phyloP scores from a whole-genome alignment of 139 green algal genomes.

The Chlamydomonas eustigma region DNA sequence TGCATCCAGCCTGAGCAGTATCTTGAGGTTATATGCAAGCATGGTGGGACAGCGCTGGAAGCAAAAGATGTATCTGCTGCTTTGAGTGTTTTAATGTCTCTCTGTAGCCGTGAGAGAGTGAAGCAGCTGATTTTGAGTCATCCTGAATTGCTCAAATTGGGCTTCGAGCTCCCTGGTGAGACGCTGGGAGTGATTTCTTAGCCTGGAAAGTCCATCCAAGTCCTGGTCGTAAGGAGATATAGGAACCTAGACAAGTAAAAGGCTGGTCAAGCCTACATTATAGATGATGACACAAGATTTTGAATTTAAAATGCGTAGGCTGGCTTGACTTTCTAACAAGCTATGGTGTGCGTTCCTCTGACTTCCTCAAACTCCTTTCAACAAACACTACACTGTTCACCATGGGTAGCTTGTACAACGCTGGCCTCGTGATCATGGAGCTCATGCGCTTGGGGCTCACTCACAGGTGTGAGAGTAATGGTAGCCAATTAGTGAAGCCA shows the following conservation, averaged over 20 bases:
- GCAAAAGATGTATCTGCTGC: not conserved
- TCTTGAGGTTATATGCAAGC: not conserved
- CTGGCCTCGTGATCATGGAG: not conserved
- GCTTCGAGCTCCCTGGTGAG: slow-evolving; percentile 5
- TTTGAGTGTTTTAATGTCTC: not conserved
- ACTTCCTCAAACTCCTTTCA: slow-evolving; percentile 8
- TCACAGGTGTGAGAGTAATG: too few relatives aligned
- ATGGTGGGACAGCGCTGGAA: not conserved
- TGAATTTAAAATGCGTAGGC: not conserved
- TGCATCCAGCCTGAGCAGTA: not conserved
- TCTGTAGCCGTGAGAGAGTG: slow-evolving; percentile 1
- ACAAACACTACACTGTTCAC: slow-evolving; percentile 3
- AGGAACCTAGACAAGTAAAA: not conserved
- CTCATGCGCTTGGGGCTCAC: not conserved
- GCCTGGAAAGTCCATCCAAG: not conserved
- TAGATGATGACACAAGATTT: not conserved
- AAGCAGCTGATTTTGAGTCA: slow-evolving; percentile 7
- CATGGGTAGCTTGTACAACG: not conserved
- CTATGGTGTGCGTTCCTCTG: not conserved
- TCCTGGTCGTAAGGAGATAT: not conserved
- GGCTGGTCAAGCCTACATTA: not conserved
- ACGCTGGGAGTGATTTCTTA: too few relatives aligned
- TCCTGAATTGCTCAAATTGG: not conserved
- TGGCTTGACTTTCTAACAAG: slow-evolving; percentile 7
- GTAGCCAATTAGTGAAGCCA: too few relatives aligned